Evolutionary conservation across 306 rosid species (phyloP).

Genomic region (Lathyrus oleraceus): DNA sequence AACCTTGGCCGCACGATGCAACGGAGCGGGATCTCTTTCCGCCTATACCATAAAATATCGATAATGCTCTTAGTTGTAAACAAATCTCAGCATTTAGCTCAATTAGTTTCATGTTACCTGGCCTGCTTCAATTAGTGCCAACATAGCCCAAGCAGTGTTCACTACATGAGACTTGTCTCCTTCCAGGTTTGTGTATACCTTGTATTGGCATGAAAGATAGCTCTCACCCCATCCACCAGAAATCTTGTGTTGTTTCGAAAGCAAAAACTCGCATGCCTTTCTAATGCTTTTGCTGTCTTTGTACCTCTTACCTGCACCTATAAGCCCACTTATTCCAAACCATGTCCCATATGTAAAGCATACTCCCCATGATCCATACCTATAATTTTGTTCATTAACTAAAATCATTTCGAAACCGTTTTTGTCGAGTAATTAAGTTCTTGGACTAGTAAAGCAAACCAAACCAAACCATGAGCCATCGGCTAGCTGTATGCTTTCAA

Average conservation of each 20-base stretch:
- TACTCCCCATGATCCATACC: conserved; percentile 85
- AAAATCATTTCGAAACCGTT: not conserved
- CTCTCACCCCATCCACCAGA: conserved; percentile 88
- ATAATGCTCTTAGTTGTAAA: not conserved
- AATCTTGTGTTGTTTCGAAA: conserved; percentile 54
- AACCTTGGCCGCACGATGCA: conserved; percentile 62
- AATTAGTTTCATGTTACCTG: conserved; percentile 47
- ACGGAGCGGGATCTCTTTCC: conserved; percentile 55
- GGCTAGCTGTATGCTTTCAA: conserved; percentile 50
- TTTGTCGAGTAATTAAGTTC: not conserved
- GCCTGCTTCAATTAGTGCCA: conserved; percentile 66
- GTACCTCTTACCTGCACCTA: conserved; percentile 50
- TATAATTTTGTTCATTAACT: not conserved
- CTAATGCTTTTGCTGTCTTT: conserved; percentile 46
- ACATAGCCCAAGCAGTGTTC: conserved; percentile 74
- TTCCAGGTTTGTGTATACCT: conserved; percentile 69
- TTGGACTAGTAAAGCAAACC: not conserved
- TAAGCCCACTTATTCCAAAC: conserved; percentile 72
- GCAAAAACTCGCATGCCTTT: conserved; percentile 63
- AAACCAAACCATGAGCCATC: conserved; percentile 73
- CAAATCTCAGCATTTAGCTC: not conserved
- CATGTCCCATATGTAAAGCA: conserved; percentile 81
- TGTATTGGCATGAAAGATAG: conserved; percentile 60
- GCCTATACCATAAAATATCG: conserved; percentile 38
- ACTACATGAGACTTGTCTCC: conserved; percentile 59